Evolutionary conservation across 2,329 filamentous ascomycete genomes (phyloP), one percentile per base, ranked within the genome.

Genomic region (Aspergillus spinulosporus): DNA sequence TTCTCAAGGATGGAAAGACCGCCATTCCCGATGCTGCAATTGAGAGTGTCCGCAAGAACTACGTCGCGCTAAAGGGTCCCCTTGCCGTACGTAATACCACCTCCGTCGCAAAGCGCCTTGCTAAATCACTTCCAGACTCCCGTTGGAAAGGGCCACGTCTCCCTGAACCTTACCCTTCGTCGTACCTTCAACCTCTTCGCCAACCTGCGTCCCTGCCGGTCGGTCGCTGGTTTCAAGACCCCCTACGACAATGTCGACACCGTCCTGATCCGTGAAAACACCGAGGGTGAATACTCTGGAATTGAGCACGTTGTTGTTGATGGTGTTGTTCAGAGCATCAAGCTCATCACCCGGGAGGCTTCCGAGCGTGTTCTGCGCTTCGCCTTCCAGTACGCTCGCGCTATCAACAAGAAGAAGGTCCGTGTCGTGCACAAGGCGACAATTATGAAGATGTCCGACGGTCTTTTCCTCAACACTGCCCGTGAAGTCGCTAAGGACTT

Each of bases 371-470:
- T 99, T 54, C 86, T 97, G 66, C 88, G 92, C 74, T 99, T 92
- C 77, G 94, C 95, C 70, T 99, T 99, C 87, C 93, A 99, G 82
- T 92, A 99, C 76, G 94, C 94, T 67, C 84, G 94, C 78, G 86
- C 90, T 68, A 89, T 97, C 72, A 92, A 92, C 79, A 90, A 90
- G 83, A 92, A 87, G 75, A 97, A 97, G 89, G 93, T 97, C 71
- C 91, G 92, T 72, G 93, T 92, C 59, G 92, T 97, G 63, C 94
- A 99, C 89, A 99, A 99, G 86, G 94, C 94, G 76, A 97, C 94
- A 74, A 99, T 99, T 82, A 99, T 99, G 94, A 99, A 99, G 87
- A 96, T 97, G 90, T 93, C 89, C 74, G 94, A 99, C 77, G 94
- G 94, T 80, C 90, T 99, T 61, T 99, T 99, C 87, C 85, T 99